These are phyloP conservation scores for Pseudonitzschia pungens DNA, from an alignment of 108 stramenopile genomes.

Conservation along the genomic window DNA sequence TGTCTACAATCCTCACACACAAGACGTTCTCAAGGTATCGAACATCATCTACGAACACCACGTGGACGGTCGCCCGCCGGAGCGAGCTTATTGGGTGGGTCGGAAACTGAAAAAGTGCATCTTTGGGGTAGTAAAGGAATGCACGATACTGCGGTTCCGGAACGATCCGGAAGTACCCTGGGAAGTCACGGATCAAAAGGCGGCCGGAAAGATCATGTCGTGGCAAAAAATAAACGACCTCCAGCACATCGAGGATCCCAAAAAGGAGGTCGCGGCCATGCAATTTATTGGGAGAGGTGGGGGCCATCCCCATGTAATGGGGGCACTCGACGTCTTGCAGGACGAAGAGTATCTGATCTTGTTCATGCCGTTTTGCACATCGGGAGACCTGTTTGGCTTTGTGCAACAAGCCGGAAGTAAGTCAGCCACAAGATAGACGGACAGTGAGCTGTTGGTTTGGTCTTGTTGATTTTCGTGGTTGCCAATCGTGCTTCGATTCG, in stretches of 20 bases:
- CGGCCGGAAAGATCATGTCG: slow-evolving; percentile 77
- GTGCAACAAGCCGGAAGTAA: slow-evolving; percentile 49
- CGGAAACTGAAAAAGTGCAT: slow-evolving; percentile 78
- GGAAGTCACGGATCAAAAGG: slow-evolving; percentile 70
- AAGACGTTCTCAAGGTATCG: slow-evolving; percentile 50
- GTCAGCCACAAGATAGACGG: background rate
- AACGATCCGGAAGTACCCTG: slow-evolving; percentile 57
- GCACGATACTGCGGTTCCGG: slow-evolving; percentile 60
- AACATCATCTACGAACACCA: slow-evolving; percentile 71
- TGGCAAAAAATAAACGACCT: slow-evolving; percentile 58
- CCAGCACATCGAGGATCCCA: slow-evolving; percentile 75
- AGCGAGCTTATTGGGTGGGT: slow-evolving; percentile 75
- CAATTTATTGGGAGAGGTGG: slow-evolving; percentile 64
- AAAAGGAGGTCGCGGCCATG: slow-evolving; percentile 90
- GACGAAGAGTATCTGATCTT: slow-evolving; percentile 85
- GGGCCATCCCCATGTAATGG: slow-evolving; percentile 73
- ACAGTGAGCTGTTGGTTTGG: too few species aligned
- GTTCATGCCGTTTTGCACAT: slow-evolving; percentile 85
- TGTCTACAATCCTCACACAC: slow-evolving; percentile 62
- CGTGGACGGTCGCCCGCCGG: slow-evolving; percentile 55
- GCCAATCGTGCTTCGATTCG: background rate
- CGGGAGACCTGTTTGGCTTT: slow-evolving; percentile 87
- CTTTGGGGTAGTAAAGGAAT: slow-evolving; percentile 76
- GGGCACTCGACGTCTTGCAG: slow-evolving; percentile 74
- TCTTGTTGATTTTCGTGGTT: background rate